Base-by-base conservation (phyloP, 768 basidiomycete species). In the Scleroderma bovista region DNA sequence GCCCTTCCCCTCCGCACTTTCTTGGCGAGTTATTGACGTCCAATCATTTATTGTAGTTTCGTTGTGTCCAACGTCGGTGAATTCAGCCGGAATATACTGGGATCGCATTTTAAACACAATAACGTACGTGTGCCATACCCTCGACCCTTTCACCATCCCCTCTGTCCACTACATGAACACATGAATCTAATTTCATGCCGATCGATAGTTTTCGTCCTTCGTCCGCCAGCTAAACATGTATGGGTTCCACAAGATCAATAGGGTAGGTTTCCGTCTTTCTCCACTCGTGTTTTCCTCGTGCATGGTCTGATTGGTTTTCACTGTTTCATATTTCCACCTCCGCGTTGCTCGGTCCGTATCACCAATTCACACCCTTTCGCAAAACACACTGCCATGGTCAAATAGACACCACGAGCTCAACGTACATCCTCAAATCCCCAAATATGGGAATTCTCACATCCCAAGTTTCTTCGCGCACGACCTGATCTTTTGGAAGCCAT, bases 171-270 rank as follows among this genome's bases (percentile, higher is more conserved):
- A 9, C 26, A 29, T n/a, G 10, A 1, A 15, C 9, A 9, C 26
- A 29, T n/a, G 10, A 1, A 15, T 29, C 32, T 29, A 54, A 48
- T 47, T 48, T 26, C 40, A n/a, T 29, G 44, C 22, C 46, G 31
- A 43, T 48, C 51, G 38, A 9, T 61, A 95, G 84, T 95, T 96
- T 66, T 92, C 92, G 10, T 91, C 88, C 61, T 96, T 96, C 67
- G 91, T 94, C 37, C 83, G 93, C 51, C 93, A 94, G 66, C 77
- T 94, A 48, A 94, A 95, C 73, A 94, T 93, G 89, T 95, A 93
- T 59, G 91, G 91, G 36, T 95, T 94, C 69, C 90, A 93, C 68
- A 94, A 94, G 71, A 90, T 90, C 69, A 92, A 92, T 66, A 78
- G 89, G 69, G 86, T 88, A 51, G 53, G 79, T 73, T 12, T 20